phyloP scores from a whole-genome alignment of 1,284 basidiomycete genomes.

The Papiliotrema laurentii region DNA sequence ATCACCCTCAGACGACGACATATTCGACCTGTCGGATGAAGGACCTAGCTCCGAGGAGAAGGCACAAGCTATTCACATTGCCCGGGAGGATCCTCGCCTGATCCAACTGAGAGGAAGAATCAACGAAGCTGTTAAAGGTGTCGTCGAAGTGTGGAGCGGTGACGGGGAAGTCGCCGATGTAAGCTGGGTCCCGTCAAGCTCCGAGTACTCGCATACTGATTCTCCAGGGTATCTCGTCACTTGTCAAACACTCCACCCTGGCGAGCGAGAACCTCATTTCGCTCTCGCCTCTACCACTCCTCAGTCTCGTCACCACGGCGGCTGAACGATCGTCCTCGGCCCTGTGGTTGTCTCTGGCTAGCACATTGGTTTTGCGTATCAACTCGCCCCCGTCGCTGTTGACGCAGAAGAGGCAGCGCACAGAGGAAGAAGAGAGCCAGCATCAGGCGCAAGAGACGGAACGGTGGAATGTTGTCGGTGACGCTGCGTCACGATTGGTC shows the following conservation, averaged over 20 bases:
- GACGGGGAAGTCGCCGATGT: constrained; percentile 74
- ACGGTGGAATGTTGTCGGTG: constrained; percentile 37
- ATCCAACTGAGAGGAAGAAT: constrained; percentile 61
- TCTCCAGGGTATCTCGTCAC: constrained; percentile 34
- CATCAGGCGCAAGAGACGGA: constrained; percentile 17
- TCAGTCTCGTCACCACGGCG: constrained; percentile 71
- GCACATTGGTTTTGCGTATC: constrained; percentile 70
- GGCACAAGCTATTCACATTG: constrained; percentile 31
- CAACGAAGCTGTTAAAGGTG: constrained; percentile 56
- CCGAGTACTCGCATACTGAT: neutral
- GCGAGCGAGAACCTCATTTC: constrained; percentile 63
- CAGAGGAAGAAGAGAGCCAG: constrained; percentile 18
- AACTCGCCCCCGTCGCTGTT: constrained; percentile 57
- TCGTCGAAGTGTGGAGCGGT: constrained; percentile 67
- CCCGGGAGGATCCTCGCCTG: constrained; percentile 63
- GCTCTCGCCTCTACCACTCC: constrained; percentile 67
- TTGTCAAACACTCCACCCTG: constrained; percentile 38
- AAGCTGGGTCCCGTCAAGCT: constrained; percentile 7
- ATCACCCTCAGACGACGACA: constrained; percentile 66
- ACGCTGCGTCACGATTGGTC: constrained; percentile 58
- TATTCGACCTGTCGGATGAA: constrained; percentile 51
- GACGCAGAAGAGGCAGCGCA: constrained; percentile 31
- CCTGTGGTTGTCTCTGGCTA: constrained; percentile 74
- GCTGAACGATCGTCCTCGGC: constrained; percentile 68
- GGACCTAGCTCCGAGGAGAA: constrained; percentile 50